Conservation (phyloP, 2,329 filamentous ascomycete species). For the Gaeumannomyces tritici region DNA sequence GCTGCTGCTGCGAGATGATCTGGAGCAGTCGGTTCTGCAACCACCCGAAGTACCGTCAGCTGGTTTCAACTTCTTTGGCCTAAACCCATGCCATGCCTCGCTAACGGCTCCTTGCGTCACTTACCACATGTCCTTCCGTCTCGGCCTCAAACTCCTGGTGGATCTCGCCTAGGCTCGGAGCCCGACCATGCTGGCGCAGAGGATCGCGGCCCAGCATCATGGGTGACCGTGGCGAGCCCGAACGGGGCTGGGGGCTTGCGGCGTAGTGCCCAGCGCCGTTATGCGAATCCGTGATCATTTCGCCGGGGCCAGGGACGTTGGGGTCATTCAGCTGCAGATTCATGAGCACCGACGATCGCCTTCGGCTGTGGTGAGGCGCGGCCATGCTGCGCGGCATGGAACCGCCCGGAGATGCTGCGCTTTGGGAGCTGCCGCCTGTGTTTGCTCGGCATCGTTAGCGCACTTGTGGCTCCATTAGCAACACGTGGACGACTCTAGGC, state of each 20-base stretch:
- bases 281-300: constrained; percentile 46
- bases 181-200: constrained; percentile 46
- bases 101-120: constrained; percentile 13
- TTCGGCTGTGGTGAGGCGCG: constrained; percentile 41
- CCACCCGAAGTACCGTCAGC: not conserved
- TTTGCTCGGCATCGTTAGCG: not conserved
- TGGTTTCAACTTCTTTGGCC: not conserved
- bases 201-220: constrained; percentile 36
- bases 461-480: not conserved
- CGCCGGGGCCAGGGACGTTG: constrained; percentile 54
- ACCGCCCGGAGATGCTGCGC: constrained; percentile 39
- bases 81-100: not conserved
- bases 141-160: constrained; percentile 73
- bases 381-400: constrained; percentile 36
- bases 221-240: constrained; percentile 33
- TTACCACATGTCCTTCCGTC: constrained; percentile 67
- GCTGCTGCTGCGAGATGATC: constrained; percentile 68
- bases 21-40: constrained; percentile 61
- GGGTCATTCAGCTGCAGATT: constrained; percentile 69
- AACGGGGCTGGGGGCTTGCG: constrained; percentile 33
- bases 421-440: not conserved
- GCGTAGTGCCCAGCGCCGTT: constrained; percentile 20
- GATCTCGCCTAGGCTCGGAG: constrained; percentile 65
- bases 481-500: not conserved
- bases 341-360: constrained; percentile 61